Percentiles rank a stretch among this genome's conserved stretches.
These are phyloP conservation scores for Bonnemaisonia californica DNA, from an alignment of 31 red algal genomes.

Conservation along the genomic window DNA sequence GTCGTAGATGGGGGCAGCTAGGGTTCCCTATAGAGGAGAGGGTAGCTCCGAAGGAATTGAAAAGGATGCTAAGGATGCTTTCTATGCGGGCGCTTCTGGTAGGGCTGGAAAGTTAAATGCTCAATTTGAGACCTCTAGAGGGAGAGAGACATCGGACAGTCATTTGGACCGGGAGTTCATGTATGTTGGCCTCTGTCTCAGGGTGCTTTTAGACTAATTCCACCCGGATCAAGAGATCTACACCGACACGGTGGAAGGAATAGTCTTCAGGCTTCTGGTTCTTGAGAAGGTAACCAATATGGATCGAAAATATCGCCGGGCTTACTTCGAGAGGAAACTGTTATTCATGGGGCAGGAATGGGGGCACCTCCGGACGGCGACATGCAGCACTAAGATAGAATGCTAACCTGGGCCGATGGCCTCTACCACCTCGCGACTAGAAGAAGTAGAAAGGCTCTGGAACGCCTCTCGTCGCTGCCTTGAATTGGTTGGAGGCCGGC, in stretches of 20 bases:
- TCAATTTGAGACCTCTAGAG: too few relatives aligned
- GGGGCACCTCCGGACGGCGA: background rate
- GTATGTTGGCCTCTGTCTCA: background rate
- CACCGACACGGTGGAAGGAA: background rate
- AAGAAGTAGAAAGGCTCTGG: background rate
- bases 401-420: conserved; percentile 3
- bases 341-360: conserved; percentile 22
- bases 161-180: conserved; percentile 20
- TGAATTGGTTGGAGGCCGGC: conserved; percentile 26
- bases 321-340: conserved; percentile 14
- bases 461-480: conserved; percentile 13
- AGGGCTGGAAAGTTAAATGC: too few relatives aligned
- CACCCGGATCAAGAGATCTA: background rate
- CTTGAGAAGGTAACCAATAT: background rate
- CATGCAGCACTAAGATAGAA: background rate
- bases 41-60: too few relatives aligned
- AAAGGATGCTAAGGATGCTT: too few relatives aligned
- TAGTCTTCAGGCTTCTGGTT: background rate
- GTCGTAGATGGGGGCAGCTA: too few relatives aligned
- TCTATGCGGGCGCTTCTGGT: too few relatives aligned
- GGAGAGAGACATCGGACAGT: too few relatives aligned
- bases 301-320: background rate
- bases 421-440: conserved; percentile 15
- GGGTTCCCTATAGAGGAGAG: too few relatives aligned
- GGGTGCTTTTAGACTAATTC: conserved; percentile 12